phyloP scores from a whole-genome alignment of 257 asterid genomes.

The Henckelia pumila region DNA sequence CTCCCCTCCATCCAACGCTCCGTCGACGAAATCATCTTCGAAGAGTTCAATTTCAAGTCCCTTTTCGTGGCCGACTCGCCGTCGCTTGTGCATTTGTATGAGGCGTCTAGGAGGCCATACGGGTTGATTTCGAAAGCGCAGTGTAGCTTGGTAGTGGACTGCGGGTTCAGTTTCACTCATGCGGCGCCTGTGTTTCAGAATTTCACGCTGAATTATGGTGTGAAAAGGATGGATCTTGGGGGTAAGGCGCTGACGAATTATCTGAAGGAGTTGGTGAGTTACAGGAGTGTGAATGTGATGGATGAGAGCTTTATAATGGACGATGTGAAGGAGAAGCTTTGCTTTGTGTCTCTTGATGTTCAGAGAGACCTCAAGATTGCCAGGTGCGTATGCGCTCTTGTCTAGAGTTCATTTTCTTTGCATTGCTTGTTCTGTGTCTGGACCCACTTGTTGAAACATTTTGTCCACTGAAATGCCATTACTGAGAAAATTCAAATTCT shows the following conservation, averaged over 20 bases:
- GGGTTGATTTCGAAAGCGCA: constrained; percentile 72
- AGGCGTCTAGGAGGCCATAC: constrained; percentile 74
- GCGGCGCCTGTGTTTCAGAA: constrained; percentile 94
- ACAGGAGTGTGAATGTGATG: constrained; percentile 92
- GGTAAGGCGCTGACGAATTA: constrained; percentile 93
- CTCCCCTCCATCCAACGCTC: constrained; percentile 79
- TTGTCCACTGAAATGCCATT: too few relatives aligned
- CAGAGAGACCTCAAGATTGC: constrained; percentile 83
- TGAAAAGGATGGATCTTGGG: constrained; percentile 83
- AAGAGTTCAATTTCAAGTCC: constrained; percentile 70
- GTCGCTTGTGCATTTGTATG: constrained; percentile 79
- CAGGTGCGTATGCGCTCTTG: too few relatives aligned
- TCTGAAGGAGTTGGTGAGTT: constrained; percentile 87
- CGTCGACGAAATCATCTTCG: constrained; percentile 76
- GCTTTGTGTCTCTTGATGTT: constrained; percentile 85
- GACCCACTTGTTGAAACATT: background rate
- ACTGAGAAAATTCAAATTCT: too few relatives aligned
- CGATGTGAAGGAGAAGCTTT: constrained; percentile 92
- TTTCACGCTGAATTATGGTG: constrained; percentile 79
- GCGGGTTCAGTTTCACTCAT: constrained; percentile 88
- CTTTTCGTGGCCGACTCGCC: constrained; percentile 80
- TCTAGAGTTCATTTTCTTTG: too few relatives aligned
- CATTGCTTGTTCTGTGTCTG: background rate
- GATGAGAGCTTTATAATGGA: constrained; percentile 91
- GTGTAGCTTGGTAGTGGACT: constrained; percentile 90